These are phyloP conservation scores for Globisporangium cederbergense DNA, from an alignment of 352 stramenopile species.

Conservation along the genomic window DNA sequence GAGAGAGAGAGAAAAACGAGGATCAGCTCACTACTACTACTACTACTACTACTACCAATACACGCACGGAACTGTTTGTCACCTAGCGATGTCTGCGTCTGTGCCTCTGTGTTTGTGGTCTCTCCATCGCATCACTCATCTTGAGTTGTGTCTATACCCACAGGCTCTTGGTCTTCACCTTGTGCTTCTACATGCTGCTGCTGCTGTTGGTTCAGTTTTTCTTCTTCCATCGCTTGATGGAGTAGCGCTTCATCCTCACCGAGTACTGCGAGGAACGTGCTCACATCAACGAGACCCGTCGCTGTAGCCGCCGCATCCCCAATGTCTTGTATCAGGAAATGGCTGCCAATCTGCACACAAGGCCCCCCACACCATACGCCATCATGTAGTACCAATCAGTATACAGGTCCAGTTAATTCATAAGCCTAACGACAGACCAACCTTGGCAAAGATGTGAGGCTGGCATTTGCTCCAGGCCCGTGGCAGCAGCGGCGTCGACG, in stretches of 20 bases:
- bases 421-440: constrained; percentile 13
- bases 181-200: neutral
- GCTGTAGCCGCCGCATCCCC: neutral
- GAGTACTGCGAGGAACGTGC: constrained; percentile 33
- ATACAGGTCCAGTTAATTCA: neutral
- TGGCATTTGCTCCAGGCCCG: constrained; percentile 34
- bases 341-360: constrained; percentile 29
- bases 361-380: neutral
- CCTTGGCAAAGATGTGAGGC: constrained; percentile 43
- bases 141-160: neutral
- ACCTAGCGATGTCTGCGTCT: neutral
- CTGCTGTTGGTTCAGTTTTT: neutral
- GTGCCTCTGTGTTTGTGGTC: neutral
- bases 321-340: constrained; percentile 22
- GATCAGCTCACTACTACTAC: constrained; percentile 5
- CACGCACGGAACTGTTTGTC: constrained; percentile 9
- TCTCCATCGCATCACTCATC: neutral
- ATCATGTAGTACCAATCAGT: neutral
- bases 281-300: constrained; percentile 32
- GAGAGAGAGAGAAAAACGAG: neutral
- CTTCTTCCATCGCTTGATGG: neutral
- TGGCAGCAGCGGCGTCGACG: constrained; percentile 33
- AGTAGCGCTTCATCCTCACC: constrained; percentile 25
- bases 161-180: neutral
- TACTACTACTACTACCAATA: constrained; percentile 6